Evolutionary conservation across 2,329 filamentous ascomycete species (phyloP).

Genomic region (Byssochlamys sp.): DNA sequence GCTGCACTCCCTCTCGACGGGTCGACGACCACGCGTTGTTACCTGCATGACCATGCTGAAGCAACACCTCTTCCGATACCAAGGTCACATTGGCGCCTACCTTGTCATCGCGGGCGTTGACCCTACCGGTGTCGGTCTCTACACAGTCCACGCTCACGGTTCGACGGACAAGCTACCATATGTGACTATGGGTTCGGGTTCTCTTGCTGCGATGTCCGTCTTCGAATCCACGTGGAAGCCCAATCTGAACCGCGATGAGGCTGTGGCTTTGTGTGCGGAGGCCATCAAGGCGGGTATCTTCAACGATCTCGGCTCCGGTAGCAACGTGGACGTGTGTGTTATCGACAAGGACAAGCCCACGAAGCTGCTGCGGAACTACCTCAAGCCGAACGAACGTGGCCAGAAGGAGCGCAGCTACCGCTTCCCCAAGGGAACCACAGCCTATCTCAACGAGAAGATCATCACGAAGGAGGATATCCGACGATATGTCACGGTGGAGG

Average conservation of each 20-base stretch:
- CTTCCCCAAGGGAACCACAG: slow-evolving; percentile 86
- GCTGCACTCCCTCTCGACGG: slow-evolving; percentile 89
- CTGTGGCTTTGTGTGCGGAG: slow-evolving; percentile 71
- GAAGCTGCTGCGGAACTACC: slow-evolving; percentile 74
- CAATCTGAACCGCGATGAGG: slow-evolving; percentile 64
- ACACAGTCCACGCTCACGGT: slow-evolving; percentile 96
- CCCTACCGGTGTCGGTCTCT: slow-evolving; percentile 86
- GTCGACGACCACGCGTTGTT: slow-evolving; percentile 90
- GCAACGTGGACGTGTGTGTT: slow-evolving; percentile 92
- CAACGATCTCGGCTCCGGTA: slow-evolving; percentile 93
- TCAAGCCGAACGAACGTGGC: slow-evolving; percentile 82
- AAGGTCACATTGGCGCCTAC: slow-evolving; percentile 95
- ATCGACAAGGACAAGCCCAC: slow-evolving; percentile 94
- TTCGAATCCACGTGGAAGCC: slow-evolving; percentile 95
- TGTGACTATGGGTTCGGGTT: slow-evolving; percentile 97
- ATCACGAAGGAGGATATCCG: slow-evolving; percentile 88
- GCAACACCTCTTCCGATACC: slow-evolving; percentile 97
- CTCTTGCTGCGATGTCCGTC: slow-evolving; percentile 90
- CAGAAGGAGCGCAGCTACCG: slow-evolving; percentile 89
- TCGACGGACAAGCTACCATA: slow-evolving; percentile 98
- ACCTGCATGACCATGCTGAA: slow-evolving; percentile 99
- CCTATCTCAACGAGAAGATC: slow-evolving; percentile 88
- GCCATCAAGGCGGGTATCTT: slow-evolving; percentile 95
- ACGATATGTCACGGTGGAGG: slow-evolving; percentile 86
- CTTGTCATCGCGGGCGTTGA: slow-evolving; percentile 94